Percentiles rank a stretch among this genome's conserved stretches.
phyloP scores from a whole-genome alignment of 345 rosid genomes.

The Hibiscus tridactylites region DNA sequence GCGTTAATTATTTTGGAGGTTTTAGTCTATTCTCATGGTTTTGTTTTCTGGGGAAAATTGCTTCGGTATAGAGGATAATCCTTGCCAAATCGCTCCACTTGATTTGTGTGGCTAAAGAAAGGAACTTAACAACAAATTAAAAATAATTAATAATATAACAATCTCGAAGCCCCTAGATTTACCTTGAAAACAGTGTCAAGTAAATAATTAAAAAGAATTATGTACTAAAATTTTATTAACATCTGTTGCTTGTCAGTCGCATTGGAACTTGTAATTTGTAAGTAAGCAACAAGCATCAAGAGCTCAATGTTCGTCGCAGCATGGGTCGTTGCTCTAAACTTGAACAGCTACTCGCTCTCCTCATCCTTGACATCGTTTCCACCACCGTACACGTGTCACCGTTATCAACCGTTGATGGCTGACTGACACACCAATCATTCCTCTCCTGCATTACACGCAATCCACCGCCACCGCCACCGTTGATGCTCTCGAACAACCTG shows the following conservation, averaged over 20 bases:
- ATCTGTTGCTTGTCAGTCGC: background rate
- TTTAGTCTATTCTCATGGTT: too few relatives aligned
- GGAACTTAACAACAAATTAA: background rate
- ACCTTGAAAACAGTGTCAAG: background rate
- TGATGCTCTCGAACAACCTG: slow-evolving; percentile 21
- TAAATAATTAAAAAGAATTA: background rate
- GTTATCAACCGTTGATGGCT: background rate
- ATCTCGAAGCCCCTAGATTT: background rate
- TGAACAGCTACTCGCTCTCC: background rate
- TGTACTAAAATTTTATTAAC: background rate
- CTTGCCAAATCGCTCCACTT: background rate
- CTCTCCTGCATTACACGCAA: background rate
- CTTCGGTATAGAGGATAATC: too few relatives aligned
- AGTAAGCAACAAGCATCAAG: slow-evolving; percentile 1
- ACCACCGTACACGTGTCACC: slow-evolving; percentile 6
- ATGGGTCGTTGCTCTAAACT: background rate
- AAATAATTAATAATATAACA: slow-evolving; percentile 8
- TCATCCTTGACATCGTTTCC: background rate
- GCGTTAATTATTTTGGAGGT: background rate
- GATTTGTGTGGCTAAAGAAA: background rate
- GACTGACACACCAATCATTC: background rate
- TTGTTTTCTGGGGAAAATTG: too few relatives aligned
- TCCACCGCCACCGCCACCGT: background rate
- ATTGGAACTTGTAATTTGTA: background rate
- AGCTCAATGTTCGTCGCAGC: background rate